Base-by-base conservation (phyloP, 2,329 filamentous ascomycete species). In the Bimuria novae-zelandiae region DNA sequence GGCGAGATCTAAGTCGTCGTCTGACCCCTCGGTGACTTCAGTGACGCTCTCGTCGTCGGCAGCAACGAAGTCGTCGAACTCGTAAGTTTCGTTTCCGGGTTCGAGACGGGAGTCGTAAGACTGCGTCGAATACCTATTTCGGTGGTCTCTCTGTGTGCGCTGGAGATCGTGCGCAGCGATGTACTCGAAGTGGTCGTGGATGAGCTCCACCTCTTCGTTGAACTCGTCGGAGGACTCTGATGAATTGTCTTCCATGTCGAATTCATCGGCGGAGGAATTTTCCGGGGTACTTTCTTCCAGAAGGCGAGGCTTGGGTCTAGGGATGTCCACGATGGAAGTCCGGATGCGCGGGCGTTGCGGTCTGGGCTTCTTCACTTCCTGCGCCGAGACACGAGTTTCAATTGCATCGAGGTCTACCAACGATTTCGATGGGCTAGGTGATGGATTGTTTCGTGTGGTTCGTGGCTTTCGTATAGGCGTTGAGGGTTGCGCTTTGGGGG, bases 31-130 rank as follows among this genome's bases (percentile, higher is more conserved):
- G 16, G 37, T 39, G 7, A 16, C 37, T 2, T 41, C 27, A 23
- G 30, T 37, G 16, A 42, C 29, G 25, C 22, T 52, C n/a, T 54
- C 43, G 17, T 52, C 51, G 30, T 56, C 52, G 3, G 11, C 51
- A 14, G 55, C 57, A 11, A 62, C 53, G 25, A 60, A 62, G n/a
- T 52, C 57, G 30, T 62, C 53, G 1, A 17, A 7, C 36, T 58
- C 49, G 27, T 62, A 60, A 8, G 48, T 47, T 17, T 56, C 43
- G 36, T 62, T 62, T 3, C 50, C 57, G 8, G 49, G 37, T 23
- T 56, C 55, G 3, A 44, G 46, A 1, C 51, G 49, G 17, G 49
- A 55, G 33, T 60, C 59, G 22, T 55, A 55, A 5, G 51, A 47
- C 1, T 17, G 7, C 0, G 8, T 4, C 5, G 44, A 47, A 10